A percentile compares a stretch with the other conserved stretches of the same genome.
phyloP scores from a whole-genome alignment of 768 basidiomycete genomes.

The Nidularia sp. region DNA sequence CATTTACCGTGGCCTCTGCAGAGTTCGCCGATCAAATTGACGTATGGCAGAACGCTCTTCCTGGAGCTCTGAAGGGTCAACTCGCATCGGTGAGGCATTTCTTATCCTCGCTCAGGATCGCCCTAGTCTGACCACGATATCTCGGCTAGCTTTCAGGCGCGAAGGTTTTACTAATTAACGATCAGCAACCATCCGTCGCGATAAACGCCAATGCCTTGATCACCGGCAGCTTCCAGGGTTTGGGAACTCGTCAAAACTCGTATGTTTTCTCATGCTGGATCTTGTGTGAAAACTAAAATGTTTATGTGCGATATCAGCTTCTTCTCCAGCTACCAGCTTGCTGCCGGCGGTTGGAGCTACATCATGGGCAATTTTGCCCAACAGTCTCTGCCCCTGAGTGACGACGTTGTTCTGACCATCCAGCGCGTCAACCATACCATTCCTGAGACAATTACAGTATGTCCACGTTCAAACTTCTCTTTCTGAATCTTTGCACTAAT shows the following conservation, averaged over 20 bases:
- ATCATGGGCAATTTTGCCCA: conserved; percentile 50
- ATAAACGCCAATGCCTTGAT: conserved; percentile 52
- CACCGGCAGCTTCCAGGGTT: conserved; percentile 48
- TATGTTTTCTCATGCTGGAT: conserved; percentile 12
- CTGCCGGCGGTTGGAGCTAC: conserved; percentile 28
- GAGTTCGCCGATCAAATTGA: conserved; percentile 51
- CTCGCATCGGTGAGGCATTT: conserved; percentile 34
- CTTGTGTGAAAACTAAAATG: neutral
- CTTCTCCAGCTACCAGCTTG: conserved; percentile 35
- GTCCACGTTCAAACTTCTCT: conserved; percentile 8
- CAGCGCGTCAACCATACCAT: conserved; percentile 30
- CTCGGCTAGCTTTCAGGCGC: conserved; percentile 39
- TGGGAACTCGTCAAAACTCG: conserved; percentile 46
- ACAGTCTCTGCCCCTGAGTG: conserved; percentile 41
- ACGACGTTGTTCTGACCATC: conserved; percentile 38
- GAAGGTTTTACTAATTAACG: conserved; percentile 50
- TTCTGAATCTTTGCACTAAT: neutral
- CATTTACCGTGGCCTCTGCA: conserved; percentile 46
- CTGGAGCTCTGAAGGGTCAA: conserved; percentile 41
- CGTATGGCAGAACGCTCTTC: conserved; percentile 54
- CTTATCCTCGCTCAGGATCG: neutral
- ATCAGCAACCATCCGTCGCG: conserved; percentile 43
- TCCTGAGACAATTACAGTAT: conserved; percentile 41
- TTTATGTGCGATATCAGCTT: conserved; percentile 18
- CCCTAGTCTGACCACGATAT: neutral